Conservation (phyloP, 2,329 filamentous ascomycete genomes). For the Pseudocercospora crystallina region DNA sequence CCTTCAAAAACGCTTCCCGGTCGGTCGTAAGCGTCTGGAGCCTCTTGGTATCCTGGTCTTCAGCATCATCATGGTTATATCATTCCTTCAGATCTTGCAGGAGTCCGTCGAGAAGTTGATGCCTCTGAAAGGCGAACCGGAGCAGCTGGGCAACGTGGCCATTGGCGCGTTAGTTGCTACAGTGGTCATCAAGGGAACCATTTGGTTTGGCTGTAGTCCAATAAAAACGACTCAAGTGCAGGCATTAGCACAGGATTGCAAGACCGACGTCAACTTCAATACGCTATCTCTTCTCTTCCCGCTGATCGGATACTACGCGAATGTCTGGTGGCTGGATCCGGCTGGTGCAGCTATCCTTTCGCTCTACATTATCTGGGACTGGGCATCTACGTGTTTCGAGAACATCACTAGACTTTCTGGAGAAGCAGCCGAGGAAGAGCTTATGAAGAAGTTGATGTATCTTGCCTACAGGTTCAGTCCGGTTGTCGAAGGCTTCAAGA, state of each 20-base stretch:
- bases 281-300: conserved; percentile 63
- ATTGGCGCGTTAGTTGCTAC: conserved; percentile 60
- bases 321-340: conserved; percentile 68
- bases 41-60: conserved; percentile 64
- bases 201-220: conserved; percentile 59
- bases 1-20: conserved; percentile 57
- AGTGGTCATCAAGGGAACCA: conserved; percentile 59
- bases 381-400: conserved; percentile 58
- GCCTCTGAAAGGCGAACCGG: conserved; percentile 50
- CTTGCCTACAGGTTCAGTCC: conserved; percentile 52
- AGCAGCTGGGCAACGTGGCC: conserved; percentile 53
- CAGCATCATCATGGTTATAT: conserved; percentile 63
- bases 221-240: conserved; percentile 66
- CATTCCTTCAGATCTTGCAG: conserved; percentile 61
- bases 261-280: conserved; percentile 65
- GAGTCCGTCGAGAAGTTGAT: conserved; percentile 60
- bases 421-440: conserved; percentile 53
- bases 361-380: conserved; percentile 68
- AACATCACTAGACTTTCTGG: conserved; percentile 61
- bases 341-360: conserved; percentile 63
- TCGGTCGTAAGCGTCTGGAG: conserved; percentile 58
- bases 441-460: conserved; percentile 59
- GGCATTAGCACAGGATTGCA: conserved; percentile 63
- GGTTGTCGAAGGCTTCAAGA: conserved; percentile 39
- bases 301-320: conserved; percentile 57